Evolutionary conservation across 768 basidiomycete species (phyloP).

Genomic region (Kwoniella mangroviensis): DNA sequence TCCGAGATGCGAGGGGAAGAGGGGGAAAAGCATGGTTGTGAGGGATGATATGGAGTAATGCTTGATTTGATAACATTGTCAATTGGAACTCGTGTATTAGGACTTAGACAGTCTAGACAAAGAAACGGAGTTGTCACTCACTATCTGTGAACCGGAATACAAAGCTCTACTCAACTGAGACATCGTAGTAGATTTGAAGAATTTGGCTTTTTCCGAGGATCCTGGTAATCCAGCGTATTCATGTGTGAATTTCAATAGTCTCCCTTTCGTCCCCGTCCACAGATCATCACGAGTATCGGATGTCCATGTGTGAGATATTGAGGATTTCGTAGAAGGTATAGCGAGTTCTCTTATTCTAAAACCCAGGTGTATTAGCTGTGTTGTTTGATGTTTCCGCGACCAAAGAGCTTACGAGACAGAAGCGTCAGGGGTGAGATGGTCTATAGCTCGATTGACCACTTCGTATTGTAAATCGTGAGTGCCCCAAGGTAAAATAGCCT

Average conservation of each 20-base stretch:
- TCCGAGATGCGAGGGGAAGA: slow-evolving; percentile 58
- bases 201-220: slow-evolving; percentile 64
- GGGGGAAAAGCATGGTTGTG: slow-evolving; percentile 71
- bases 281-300: slow-evolving; percentile 76
- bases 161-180: slow-evolving; percentile 68
- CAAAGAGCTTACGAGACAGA: slow-evolving; percentile 70
- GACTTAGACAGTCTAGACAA: no score
- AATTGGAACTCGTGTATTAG: no score
- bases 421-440: slow-evolving; percentile 72
- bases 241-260: slow-evolving; percentile 66
- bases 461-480: slow-evolving; percentile 84
- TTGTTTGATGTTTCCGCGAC: not conserved
- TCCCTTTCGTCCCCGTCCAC: slow-evolving; percentile 68
- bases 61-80: slow-evolving; percentile 58
- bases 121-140: slow-evolving; percentile 27
- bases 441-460: slow-evolving; percentile 74
- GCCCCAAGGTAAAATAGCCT: slow-evolving; percentile 56
- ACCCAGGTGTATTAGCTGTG: no score
- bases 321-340: slow-evolving; percentile 78
- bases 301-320: slow-evolving; percentile 75
- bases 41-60: slow-evolving; percentile 74
- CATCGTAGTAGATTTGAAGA: slow-evolving; percentile 74
- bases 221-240: slow-evolving; percentile 80
- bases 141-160: slow-evolving; percentile 66
- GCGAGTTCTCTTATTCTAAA: slow-evolving; percentile 81